Conservation (phyloP, 805 yeast genomes). For the Middelhovenomyces tepae region DNA sequence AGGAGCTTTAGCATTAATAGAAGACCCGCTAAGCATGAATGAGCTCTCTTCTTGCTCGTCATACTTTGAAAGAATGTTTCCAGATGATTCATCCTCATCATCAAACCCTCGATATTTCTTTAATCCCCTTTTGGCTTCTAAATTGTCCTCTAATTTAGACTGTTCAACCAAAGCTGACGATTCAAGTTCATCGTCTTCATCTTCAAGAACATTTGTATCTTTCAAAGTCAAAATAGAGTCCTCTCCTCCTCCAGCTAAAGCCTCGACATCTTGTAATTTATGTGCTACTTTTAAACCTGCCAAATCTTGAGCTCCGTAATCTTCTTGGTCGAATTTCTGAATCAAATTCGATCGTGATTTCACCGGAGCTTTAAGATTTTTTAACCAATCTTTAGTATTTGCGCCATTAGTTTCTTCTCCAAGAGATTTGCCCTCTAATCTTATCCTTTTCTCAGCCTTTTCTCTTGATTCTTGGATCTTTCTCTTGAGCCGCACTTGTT, state of each 20-base stretch:
- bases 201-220: constrained; percentile 33
- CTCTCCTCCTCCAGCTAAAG: constrained; percentile 33
- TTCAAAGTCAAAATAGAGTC: constrained; percentile 49
- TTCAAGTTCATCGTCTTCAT: constrained; percentile 31
- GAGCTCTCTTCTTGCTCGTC: constrained; percentile 26
- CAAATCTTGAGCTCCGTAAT: constrained; percentile 25
- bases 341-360: too few species aligned
- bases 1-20: constrained; percentile 25
- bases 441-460: constrained; percentile 15
- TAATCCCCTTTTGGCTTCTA: constrained; percentile 21
- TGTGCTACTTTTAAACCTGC: constrained; percentile 40
- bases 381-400: constrained; percentile 37
- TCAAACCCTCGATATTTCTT: constrained; percentile 21
- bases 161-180: constrained; percentile 34
- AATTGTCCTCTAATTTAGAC: constrained; percentile 21
- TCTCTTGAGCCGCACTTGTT: constrained; percentile 17
- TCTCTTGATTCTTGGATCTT: constrained; percentile 19
- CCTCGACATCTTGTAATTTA: constrained; percentile 31
- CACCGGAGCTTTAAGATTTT: constrained; percentile 22
- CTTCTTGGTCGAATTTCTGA: constrained; percentile 5
- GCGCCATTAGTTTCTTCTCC: constrained; percentile 24
- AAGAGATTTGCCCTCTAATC: constrained; percentile 21
- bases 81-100: constrained; percentile 20
- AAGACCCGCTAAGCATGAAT: constrained; percentile 26
- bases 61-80: constrained; percentile 14